Evolutionary conservation across 2,329 filamentous ascomycete species (phyloP), one percentile per base, ranked within the genome.

Genomic region (Fusarium palustre): DNA sequence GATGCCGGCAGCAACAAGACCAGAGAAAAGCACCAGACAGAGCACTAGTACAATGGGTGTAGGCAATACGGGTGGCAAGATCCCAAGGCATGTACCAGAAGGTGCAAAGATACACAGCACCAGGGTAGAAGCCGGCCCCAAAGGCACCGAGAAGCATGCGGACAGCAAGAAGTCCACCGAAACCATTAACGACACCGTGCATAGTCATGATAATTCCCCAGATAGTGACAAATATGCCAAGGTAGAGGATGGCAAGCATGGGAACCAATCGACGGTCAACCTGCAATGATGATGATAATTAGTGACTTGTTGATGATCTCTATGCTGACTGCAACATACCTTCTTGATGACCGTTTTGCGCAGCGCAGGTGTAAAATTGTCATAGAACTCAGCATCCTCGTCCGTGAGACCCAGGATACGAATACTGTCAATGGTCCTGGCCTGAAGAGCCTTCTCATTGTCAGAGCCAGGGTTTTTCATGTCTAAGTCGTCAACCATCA

Each of bases 31-130:
- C 92, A 1, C 93, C 93, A 0, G 92, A 91, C 0, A 95, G 81
- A 0, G 92, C 92, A 0, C 92, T 92, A 0, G 92, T 91, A 0
- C 90, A 92, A 82, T 94, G 96, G 83, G 96, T 95, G 56, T 94
- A 86, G 2, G 92, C 92, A 65, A 85, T 82, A 2, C 86, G 81
- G 22, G 85, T 75, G 52, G 85, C 84, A 33, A 86, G 83, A 63
- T 87, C 85, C 54, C 84, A 81, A 18, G 85, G 82, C 33, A 82
- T 85, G 66, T 88, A 88, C 85, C 85, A 88, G 80, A 86, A 85
- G 1, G 84, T 87, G 10, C 87, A 73, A 57, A 86, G 86, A 60
- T 85, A 86, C 72, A 86, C 75, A 74, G 92, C 86, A 2, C 89
- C 90, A 0, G 88, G 89, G 64, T 89, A 91, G 0, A 92, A 77